Conservation (phyloP, 148 eudicot genomes). For the Rhododendron henanense region DNA sequence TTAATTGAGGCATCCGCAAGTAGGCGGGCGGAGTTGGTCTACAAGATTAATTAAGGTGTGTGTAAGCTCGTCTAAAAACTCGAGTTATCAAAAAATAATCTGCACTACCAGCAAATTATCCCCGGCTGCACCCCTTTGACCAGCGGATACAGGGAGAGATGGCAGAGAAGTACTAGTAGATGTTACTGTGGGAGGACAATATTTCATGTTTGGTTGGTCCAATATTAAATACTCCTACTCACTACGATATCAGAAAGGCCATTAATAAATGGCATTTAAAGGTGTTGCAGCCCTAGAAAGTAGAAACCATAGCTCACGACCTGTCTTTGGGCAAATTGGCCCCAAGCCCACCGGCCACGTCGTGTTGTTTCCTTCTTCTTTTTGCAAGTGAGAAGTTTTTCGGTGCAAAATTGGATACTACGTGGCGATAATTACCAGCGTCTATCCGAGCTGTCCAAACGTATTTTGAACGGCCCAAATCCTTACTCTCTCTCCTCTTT, state of each 20-base stretch:
- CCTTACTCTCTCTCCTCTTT: too few species aligned
- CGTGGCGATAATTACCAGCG: too few species aligned
- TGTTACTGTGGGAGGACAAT: not conserved
- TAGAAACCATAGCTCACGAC: not conserved
- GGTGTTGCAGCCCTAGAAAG: not conserved
- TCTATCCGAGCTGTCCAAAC: too few species aligned
- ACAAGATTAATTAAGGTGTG: too few species aligned
- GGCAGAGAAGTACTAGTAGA: too few species aligned
- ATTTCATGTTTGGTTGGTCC: not conserved
- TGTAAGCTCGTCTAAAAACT: too few species aligned
- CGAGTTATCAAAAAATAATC: too few species aligned
- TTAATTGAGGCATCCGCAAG: not conserved
- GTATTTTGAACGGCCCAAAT: too few species aligned
- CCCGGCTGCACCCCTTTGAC: not conserved
- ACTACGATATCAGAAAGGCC: not conserved
- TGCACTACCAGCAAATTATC: not conserved
- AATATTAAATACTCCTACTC: not conserved
- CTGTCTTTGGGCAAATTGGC: not conserved
- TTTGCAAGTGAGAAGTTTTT: too few species aligned
- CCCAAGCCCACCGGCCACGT: not conserved
- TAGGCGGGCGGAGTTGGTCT: too few species aligned
- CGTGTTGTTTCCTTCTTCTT: not conserved
- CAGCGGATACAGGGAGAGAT: too few species aligned
- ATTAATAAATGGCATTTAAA: not conserved
- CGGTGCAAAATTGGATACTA: too few species aligned